Percentiles rank a stretch among this genome's conserved stretches.
Evolutionary conservation across 2,329 filamentous ascomycete species (phyloP).

Genomic region (Aaosphaeria arxii): DNA sequence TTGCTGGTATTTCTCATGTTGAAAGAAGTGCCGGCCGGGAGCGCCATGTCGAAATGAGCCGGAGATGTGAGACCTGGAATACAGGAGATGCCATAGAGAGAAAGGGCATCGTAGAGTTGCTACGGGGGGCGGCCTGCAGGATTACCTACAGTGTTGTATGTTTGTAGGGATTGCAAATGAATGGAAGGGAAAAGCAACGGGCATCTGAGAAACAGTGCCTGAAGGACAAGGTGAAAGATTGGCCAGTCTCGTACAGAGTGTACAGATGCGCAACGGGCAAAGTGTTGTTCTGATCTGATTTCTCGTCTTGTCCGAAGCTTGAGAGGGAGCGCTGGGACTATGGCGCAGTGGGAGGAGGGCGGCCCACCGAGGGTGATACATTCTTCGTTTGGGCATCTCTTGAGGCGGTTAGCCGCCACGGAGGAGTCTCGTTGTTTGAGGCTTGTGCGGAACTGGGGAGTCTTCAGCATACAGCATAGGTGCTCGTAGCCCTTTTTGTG

Average conservation of each 20-base stretch:
- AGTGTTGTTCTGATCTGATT: no score
- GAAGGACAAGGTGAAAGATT: neutral
- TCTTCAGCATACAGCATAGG: neutral
- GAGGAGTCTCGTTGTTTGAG: constrained; percentile 31
- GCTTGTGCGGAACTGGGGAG: constrained; percentile 30
- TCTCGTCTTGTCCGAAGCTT: no score
- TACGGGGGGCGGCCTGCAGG: no score
- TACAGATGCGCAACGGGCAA: no score
- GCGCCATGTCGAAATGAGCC: no score
- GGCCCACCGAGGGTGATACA: constrained; percentile 32
- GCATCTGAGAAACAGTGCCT: constrained; percentile 14
- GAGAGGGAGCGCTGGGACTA: neutral
- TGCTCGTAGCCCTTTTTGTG: constrained; percentile 16
- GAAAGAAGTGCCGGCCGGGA: no score
- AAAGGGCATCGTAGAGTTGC: no score
- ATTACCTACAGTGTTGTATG: no score
- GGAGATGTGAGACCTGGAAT: no score
- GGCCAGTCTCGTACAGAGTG: neutral
- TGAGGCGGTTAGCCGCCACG: constrained; percentile 26
- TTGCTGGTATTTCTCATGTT: no score
- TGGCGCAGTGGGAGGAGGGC: constrained; percentile 2
- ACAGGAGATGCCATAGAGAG: no score
- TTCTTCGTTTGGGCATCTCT: constrained; percentile 21
- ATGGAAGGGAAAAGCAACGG: constrained; percentile 9
- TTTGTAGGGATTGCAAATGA: no score